These are phyloP conservation scores for Ganoderma meredithae DNA, from an alignment of 1,284 basidiomycete genomes.

Conservation along the genomic window DNA sequence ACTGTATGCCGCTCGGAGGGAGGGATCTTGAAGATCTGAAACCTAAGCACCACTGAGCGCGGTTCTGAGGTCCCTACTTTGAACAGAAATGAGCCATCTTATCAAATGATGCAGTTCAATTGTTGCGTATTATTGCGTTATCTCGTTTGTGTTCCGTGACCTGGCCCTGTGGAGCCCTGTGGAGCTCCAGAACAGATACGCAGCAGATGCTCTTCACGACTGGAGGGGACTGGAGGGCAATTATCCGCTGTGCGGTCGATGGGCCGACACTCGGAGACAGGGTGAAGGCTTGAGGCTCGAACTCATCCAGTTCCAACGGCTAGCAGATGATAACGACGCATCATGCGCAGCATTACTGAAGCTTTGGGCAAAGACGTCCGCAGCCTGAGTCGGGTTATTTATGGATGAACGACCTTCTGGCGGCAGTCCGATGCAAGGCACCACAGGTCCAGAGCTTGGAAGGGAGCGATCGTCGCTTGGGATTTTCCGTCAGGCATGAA, in stretches of 20 bases:
- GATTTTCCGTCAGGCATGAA: neutral
- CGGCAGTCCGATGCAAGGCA: neutral
- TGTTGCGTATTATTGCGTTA: neutral
- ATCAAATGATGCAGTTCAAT: neutral
- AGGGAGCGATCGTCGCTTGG: neutral
- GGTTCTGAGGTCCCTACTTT: neutral
- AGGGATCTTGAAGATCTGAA: neutral
- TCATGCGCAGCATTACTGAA: neutral
- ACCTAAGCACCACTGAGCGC: neutral
- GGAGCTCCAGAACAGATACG: neutral
- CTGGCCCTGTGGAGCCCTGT: neutral
- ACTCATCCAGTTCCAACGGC: neutral
- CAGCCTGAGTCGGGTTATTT: conserved; percentile 3
- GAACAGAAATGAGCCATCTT: neutral
- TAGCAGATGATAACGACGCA: neutral
- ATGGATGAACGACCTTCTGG: neutral
- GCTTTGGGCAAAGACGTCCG: neutral
- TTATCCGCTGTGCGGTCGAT: neutral
- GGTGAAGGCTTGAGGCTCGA: neutral
- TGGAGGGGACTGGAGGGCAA: neutral
- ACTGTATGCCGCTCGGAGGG: neutral
- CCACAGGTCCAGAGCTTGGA: neutral
- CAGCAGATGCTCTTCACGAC: neutral
- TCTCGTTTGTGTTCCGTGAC: neutral
- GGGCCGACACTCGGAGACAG: conserved; percentile 1